These are phyloP conservation scores for Symbiodinium pilosum DNA, from an alignment of 73 alveolate species.

Conservation along the genomic window DNA sequence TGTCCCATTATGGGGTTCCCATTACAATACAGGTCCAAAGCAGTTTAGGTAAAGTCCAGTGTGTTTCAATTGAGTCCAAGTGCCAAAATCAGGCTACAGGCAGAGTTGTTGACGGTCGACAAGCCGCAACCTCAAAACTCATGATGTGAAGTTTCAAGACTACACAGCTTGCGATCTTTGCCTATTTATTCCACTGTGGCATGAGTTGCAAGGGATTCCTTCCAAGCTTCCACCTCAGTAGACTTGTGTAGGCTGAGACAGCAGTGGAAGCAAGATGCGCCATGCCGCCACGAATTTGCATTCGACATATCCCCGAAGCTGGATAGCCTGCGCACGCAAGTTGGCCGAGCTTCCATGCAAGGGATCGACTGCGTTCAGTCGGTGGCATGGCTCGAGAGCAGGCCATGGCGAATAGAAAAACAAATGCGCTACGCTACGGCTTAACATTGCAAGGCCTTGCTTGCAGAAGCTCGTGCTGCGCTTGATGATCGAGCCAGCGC, in stretches of 20 bases:
- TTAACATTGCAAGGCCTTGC: too few relatives aligned
- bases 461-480: slow-evolving; percentile 36
- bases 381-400: slow-evolving; percentile 29
- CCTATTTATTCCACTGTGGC: not conserved
- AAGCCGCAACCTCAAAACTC: too few relatives aligned
- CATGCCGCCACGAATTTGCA: not conserved
- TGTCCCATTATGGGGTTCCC: too few relatives aligned
- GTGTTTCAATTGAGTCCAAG: too few relatives aligned
- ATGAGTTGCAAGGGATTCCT: not conserved
- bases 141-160: too few relatives aligned
- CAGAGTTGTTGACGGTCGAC: not conserved
- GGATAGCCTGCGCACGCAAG: too few relatives aligned
- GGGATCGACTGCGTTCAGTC: slow-evolving; percentile 54
- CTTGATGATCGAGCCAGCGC: slow-evolving; percentile 28
- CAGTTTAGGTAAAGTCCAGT: too few relatives aligned
- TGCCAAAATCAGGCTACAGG: slow-evolving; percentile 1
- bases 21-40: too few relatives aligned
- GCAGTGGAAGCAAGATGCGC: slow-evolving; percentile 69
- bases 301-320: not conserved
- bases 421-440: too few relatives aligned
- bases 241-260: slow-evolving; percentile 56
- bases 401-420: not conserved
- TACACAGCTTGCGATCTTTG: not conserved
- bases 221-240: too few relatives aligned
- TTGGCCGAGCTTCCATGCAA: not conserved